Conservation (phyloP, 495 filamentous ascomycete species). For the Lepidopterella palustris region DNA sequence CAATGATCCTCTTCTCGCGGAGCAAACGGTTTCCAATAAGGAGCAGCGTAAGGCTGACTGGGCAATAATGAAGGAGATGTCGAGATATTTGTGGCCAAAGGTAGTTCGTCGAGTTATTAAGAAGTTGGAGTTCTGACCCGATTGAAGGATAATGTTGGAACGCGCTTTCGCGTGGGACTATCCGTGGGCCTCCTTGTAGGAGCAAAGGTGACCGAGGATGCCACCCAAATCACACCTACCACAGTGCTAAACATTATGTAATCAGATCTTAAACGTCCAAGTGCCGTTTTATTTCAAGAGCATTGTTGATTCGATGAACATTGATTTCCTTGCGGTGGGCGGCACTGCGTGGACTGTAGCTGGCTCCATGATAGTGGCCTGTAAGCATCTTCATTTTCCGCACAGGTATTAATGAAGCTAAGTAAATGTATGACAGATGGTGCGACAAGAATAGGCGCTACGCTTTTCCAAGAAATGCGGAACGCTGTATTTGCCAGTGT, state of each 20-base stretch:
- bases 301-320: conserved; percentile 95
- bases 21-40: conserved; percentile 54
- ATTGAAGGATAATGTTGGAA: conserved; percentile 61
- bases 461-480: conserved; percentile 80
- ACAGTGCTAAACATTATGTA: not conserved
- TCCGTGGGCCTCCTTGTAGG: conserved; percentile 77
- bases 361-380: conserved; percentile 85
- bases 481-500: conserved; percentile 97
- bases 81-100: conserved; percentile 89
- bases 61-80: conserved; percentile 98
- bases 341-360: conserved; percentile 85
- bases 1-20: conserved; percentile 48
- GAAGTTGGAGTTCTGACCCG: not conserved
- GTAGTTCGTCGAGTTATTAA: conserved; percentile 37
- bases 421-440: conserved; percentile 52
- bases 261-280: conserved; percentile 83
- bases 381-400: conserved; percentile 37
- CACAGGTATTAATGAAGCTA: not conserved
- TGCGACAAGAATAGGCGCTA: conserved; percentile 75
- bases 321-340: conserved; percentile 75
- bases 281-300: conserved; percentile 98
- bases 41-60: conserved; percentile 95
- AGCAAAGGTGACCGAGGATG: conserved; percentile 56
- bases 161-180: conserved; percentile 75
- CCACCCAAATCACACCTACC: not conserved